phyloP scores from a whole-genome alignment of 352 stramenopile genomes.

The Pythium brassicae region DNA sequence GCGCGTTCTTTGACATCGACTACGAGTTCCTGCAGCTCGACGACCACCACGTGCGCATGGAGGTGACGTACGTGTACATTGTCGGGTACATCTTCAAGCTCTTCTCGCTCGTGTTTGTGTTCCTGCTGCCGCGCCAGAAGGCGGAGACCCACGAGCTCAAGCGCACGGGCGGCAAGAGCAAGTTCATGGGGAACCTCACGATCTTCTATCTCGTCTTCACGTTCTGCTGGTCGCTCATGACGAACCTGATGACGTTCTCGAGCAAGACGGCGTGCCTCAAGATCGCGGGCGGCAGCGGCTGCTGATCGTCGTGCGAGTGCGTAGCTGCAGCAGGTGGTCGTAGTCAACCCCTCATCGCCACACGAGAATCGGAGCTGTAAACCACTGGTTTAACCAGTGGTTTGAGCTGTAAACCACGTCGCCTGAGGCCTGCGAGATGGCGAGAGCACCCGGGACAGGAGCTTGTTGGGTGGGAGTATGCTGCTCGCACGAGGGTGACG shows the following conservation, averaged over 20 bases:
- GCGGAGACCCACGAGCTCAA: conserved; percentile 22
- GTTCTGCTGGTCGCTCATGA: conserved; percentile 19
- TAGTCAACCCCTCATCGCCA: no score
- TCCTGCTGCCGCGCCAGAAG: conserved; percentile 24
- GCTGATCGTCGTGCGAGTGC: conserved; percentile 70
- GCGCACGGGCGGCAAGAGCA: conserved; percentile 18
- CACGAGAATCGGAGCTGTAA: no score
- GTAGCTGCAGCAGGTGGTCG: no score
- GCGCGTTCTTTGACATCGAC: conserved; percentile 13
- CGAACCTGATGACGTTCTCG: conserved; percentile 21
- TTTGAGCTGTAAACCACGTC: no score
- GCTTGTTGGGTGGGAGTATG: no score
- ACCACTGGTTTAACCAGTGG: no score
- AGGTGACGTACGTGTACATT: conserved; percentile 23
- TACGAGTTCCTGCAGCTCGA: conserved; percentile 16
- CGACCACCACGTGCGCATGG: conserved; percentile 13
- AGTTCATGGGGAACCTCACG: conserved; percentile 14
- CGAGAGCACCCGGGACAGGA: no score
- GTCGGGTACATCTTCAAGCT: conserved; percentile 19
- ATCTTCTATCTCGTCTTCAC: conserved; percentile 13
- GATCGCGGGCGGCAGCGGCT: conserved; percentile 9
- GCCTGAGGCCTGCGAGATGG: no score
- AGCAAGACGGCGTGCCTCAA: conserved; percentile 9
- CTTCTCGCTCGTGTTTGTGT: conserved; percentile 16
- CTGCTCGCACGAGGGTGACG: no score